Base-by-base conservation (phyloP, 805 yeast species). In the Kazachstania viticola region DNA sequence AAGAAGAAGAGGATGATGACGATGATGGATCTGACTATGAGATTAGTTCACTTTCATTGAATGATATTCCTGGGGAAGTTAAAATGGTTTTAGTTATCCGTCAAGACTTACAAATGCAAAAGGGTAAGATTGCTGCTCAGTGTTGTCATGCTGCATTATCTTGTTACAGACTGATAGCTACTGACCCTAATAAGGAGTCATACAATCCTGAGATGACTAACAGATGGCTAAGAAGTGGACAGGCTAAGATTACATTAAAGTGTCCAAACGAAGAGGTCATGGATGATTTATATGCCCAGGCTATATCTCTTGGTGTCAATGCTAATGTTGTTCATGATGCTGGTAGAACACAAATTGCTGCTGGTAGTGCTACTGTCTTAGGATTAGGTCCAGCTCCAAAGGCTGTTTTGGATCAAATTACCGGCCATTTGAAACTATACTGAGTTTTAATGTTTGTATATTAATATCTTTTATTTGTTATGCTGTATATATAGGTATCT, bases 331-430 rank as follows among this genome's bases (percentile, higher is more conserved):
- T 91, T 24, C 93, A 80, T 45, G 99, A 91, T 60, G 98, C 98
- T 17, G 98, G 98, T 3, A 70, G 96, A 46, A 88, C 98, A 1
- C 96, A 91, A 54, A 74, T 91, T 31, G 94, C 83, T n/a, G 80
- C 95, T 5, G 97, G 97, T 1, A 77, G 91, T 37, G 93, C 94
- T 2, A 91, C 98, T 0, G 97, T 91, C 1, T 60, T 91, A n/a
- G 98, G 97, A 1, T 54, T 91, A 17, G 99, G 99, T 0, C 99
- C 99, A 1, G 97, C 95, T 14, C 96, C 97, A 15, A 82, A 76
- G 42, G 44, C 67, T 0, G 74, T 78, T 0, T 56, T 88, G 38
- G 95, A 91, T 53, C 73, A 76, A 50, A 73, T 88, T 33, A 87
- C 97, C 1, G 78, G 82, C 12, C 76, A 68, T 17, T 64, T 88